phyloP scores from a whole-genome alignment of 345 rosid species.

The Mangifera indica region DNA sequence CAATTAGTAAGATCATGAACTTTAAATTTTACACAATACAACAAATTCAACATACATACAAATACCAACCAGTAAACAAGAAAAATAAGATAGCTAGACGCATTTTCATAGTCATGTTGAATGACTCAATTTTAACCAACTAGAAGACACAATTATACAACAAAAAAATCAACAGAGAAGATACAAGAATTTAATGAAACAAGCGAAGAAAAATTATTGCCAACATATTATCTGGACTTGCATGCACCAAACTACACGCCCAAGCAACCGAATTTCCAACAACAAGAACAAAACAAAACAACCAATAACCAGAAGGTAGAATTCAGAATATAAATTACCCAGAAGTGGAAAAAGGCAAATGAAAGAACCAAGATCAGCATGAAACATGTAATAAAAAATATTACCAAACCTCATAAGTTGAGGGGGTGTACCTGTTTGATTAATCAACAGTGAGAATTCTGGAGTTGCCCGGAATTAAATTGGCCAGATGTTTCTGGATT shows the following conservation, averaged over 20 bases:
- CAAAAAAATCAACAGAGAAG: not conserved
- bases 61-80: not conserved
- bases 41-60: not conserved
- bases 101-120: not conserved
- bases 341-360: not conserved
- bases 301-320: conserved; percentile 6
- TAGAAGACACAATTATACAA: not conserved
- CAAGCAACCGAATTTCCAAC: not conserved
- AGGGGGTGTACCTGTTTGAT: not conserved
- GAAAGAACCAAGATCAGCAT: not conserved
- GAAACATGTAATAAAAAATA: not conserved
- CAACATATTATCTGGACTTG: not conserved
- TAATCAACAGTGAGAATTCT: not conserved
- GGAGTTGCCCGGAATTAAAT: not conserved
- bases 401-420: conserved; percentile 6
- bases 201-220: not conserved
- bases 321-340: conserved; percentile 6
- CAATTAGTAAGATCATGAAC: not conserved
- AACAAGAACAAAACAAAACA: not conserved
- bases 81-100: not conserved
- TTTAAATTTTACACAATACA: not conserved
- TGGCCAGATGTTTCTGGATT: not conserved
- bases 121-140: not conserved
- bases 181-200: not conserved
- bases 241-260: not conserved